Evolutionary conservation across 257 asterid species (phyloP).

Genomic region (Plantago elongata): DNA sequence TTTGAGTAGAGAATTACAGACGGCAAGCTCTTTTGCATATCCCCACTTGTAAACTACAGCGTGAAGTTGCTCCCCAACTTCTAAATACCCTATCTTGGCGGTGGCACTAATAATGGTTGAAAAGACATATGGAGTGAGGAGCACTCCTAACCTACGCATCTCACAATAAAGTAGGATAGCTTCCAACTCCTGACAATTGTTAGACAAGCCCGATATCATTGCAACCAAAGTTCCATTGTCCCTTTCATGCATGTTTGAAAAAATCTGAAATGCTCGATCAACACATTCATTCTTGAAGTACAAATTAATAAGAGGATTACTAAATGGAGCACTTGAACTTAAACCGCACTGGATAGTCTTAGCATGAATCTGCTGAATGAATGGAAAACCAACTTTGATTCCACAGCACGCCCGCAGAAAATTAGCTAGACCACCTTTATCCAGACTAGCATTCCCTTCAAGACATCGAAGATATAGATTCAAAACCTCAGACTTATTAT

Average conservation of each 20-base stretch:
- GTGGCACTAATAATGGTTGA: conserved; percentile 74
- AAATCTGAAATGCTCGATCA: conserved; percentile 51
- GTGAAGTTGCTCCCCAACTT: conserved; percentile 72
- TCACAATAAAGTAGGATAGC: conserved; percentile 54
- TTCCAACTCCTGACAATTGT: conserved; percentile 38
- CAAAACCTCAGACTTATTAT: conserved; percentile 29
- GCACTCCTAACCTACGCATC: conserved; percentile 65
- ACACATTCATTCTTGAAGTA: conserved; percentile 57
- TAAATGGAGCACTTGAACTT: conserved; percentile 30
- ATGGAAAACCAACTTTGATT: conserved; percentile 27
- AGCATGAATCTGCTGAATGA: conserved; percentile 57
- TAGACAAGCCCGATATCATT: conserved; percentile 73
- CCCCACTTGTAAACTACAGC: conserved; percentile 69
- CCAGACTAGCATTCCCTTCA: conserved; percentile 26
- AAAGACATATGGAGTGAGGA: conserved; percentile 81
- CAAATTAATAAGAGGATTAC: conserved; percentile 67
- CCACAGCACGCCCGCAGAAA: conserved; percentile 43
- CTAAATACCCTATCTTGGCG: conserved; percentile 48
- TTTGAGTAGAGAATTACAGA: conserved; percentile 72
- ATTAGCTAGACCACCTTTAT: conserved; percentile 41
- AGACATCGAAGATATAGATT: conserved; percentile 33
- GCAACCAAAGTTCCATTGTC: conserved; percentile 89
- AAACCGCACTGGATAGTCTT: conserved; percentile 50
- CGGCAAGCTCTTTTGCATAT: conserved; percentile 56
- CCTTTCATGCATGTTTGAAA: conserved; percentile 41